Evolutionary conservation across 2,329 filamentous ascomycete species (phyloP), one percentile per base, ranked within the genome.

Genomic region (Escovopsis sp.): DNA sequence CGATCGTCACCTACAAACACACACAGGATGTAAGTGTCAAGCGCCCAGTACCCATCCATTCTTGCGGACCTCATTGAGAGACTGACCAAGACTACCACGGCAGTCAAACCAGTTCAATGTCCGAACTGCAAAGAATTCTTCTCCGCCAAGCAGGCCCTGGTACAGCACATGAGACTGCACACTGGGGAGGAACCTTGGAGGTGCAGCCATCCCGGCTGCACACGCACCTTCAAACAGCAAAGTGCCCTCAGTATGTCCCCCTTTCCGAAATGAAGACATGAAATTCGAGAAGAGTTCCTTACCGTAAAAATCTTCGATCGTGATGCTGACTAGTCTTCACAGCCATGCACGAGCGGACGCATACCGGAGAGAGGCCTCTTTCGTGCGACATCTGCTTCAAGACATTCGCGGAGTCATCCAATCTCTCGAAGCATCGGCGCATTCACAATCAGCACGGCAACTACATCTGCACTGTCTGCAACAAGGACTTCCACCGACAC

Each of bases 311-410:
- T 4, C 20, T 24, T 31, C 9, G 20, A 6, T 14, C 3, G 12
- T 12, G 20, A 8, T 4, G 35, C 48, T 57, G 33, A 59, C 45
- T 7, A 36, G 7, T 6, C 29, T 16, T 13, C 16, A 33, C 38
- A 78, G 74, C 76, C n/a, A 80, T 80, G 66, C 79, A 84, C 50
- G 70, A 71, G 50, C 68, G 77, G 33, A 76, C 71, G 2, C 79
- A 83, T 51, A 80, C 78, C 1, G 75, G 76, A 35, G 69, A 74
- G 37, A 81, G 81, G 51, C 76, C 76, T 0, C 58, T 81, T 0
- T 57, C 63, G 36, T 81, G 76, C 47, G 67, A 72, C 2, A 61
- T 70, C 25, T 81, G 77, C 48, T 66, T 64, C 37, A 76, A 74
- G 51, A 59, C 59, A 9, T 81, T 81, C 52, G 69, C 72, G 45